Evolutionary conservation across 169 alveolate genomes (phyloP), one percentile per base, ranked within the genome.

Genomic region (Plasmodium berghei): DNA sequence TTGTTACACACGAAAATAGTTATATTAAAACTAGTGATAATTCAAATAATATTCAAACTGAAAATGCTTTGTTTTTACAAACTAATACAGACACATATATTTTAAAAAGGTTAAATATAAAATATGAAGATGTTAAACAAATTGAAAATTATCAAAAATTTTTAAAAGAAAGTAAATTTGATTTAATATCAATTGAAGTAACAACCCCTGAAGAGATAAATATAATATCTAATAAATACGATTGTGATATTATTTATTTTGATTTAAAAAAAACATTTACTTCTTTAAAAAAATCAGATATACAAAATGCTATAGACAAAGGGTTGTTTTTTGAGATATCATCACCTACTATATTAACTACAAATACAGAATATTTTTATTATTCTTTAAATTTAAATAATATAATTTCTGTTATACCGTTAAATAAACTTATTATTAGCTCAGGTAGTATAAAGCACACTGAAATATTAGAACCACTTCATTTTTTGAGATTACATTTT

Each of bases 281-380:
- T 5, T 46, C 56, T n/a, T 5, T 86, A 54, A 70, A 71, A 59
- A 69, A 46, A 61, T 22, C 91, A 12, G 87, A 70, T 86, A 54
- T 86, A 28, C 86, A 71, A 45, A 18, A 5, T 34, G 87, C 87
- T 16, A 22, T 69, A 70, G 91, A 86, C 48, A 70, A 26, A 18
- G 91, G 91, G 18, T 61, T 86, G 2, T 86, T 63, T 48, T 70
- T 86, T 63, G 91, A 86, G 58, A 59, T 86, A 42, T 80, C 85
- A 12, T 80, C 90, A 4, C 34, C 56, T 2, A 67, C 22, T 46
- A 9, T 59, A 2, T 12, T 45, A 77, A 77, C 12, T 52, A 75
- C 63, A n/a, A 75, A 62, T 34, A 9, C 20, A 2, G 77, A 77
- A 49, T 64, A 64, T 64, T 46, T 48, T 77, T 46, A 18, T 9